Base-by-base conservation (phyloP, 176 grass and related monocot species). In the Themeda triandra region DNA sequence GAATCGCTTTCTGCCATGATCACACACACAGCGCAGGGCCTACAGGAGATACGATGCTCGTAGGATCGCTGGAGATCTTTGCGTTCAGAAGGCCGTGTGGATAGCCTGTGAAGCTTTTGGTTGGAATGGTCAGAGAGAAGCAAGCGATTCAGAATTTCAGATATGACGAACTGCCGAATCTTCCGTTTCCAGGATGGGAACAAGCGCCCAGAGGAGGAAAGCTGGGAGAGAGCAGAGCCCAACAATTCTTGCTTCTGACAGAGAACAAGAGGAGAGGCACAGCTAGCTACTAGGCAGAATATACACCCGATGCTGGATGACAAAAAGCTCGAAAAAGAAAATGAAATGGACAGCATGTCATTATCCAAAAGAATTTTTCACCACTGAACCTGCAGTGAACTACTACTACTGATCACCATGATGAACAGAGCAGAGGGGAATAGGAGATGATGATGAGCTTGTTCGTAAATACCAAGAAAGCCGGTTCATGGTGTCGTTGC, bases 131-230 rank as follows among this genome's bases (percentile, higher is more conserved):
- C 30, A 59, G 66, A 70, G 33, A 66, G 33, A 36, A 56, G 79
- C 66, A 46, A 54, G 51, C 51, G 21, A 54, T 15, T 14, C 59
- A 58, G 59, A 79, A n/a, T n/a, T n/a, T 28, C 67, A 58, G 59
- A 79, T 68, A 72, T 59, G 73, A 79, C 10, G 68, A 83, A 83
- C 75, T 13, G 88, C 66, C 60, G 84, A 87, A 90, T 87, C 84
- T 90, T 75, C 60, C 88, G 2, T 63, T 83, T 83, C 48, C 23
- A 40, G 89, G 32, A 25, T 80, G 59, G 10, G 35, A 90, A 90
- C 84, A 87, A 90, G 58, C 58, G 49, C 44, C 66, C 66, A 17
- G 14, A 44, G 14, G 73, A 64, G 73, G 64, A 78, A 28, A 53
- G 66, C 36, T 28, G 23, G 67, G 56, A 2, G 37, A 14, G 33